Evolutionary conservation across 768 basidiomycete genomes (phyloP).

Genomic region (Russula vinacea): DNA sequence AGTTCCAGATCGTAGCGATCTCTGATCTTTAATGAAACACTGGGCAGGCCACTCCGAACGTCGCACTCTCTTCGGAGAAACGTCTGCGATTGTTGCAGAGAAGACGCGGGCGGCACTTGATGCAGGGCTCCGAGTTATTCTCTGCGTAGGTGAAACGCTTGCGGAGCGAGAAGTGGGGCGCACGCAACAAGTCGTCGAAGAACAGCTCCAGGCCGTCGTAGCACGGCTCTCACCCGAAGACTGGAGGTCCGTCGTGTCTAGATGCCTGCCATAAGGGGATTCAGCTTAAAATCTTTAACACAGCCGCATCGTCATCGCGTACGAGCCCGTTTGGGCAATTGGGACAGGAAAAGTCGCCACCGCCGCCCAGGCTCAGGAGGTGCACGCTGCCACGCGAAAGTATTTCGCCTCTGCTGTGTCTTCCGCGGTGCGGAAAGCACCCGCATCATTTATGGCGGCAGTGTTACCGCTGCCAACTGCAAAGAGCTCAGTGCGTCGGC

Average conservation of each 20-base stretch:
- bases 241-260: slow-evolving; percentile 65
- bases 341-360: slow-evolving; percentile 97
- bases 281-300: not conserved
- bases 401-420: slow-evolving; percentile 70
- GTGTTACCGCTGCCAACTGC: slow-evolving; percentile 86
- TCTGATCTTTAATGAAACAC: slow-evolving; percentile 15
- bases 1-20: slow-evolving; percentile 8
- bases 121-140: slow-evolving; percentile 77
- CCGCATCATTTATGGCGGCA: slow-evolving; percentile 94
- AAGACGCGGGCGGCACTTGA: slow-evolving; percentile 86
- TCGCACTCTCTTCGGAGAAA: slow-evolving; percentile 87
- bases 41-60: slow-evolving; percentile 89
- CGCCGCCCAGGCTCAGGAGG: slow-evolving; percentile 87
- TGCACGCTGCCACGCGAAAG: slow-evolving; percentile 77
- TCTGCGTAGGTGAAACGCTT: slow-evolving; percentile 95
- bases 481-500: slow-evolving; percentile 71
- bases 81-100: slow-evolving; percentile 73
- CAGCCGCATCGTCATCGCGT: slow-evolving; percentile 91
- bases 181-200: slow-evolving; percentile 77
- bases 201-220: slow-evolving; percentile 76
- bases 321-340: slow-evolving; percentile 98
- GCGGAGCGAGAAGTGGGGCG: slow-evolving; percentile 74
- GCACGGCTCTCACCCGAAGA: slow-evolving; percentile 56
- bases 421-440: slow-evolving; percentile 64
- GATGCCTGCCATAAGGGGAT: not conserved